A percentile compares a stretch with the other conserved stretches of the same genome.
phyloP scores from a whole-genome alignment of 768 basidiomycete species.

The Leccinum imitatum region DNA sequence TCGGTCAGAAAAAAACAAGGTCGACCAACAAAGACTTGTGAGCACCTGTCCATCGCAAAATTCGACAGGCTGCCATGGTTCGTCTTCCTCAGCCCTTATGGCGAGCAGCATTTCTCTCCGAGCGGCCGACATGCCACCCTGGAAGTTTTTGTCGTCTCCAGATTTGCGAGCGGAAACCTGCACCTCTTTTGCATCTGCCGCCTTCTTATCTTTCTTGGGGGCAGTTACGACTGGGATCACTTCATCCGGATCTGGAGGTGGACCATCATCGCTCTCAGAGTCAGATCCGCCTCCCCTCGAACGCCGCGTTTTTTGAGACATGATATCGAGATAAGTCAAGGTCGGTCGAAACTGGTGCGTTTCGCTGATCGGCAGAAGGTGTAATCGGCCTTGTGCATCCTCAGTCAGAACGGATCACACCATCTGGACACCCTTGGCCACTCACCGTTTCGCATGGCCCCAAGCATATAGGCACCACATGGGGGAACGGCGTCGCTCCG shows the following conservation, averaged over 20 bases:
- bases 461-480: slow-evolving; percentile 70
- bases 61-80: slow-evolving; percentile 67
- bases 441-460: slow-evolving; percentile 70
- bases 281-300: slow-evolving; percentile 49
- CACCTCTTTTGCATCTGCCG: slow-evolving; percentile 68
- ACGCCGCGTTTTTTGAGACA: slow-evolving; percentile 62
- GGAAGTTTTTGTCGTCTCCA: slow-evolving; percentile 58
- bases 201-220: slow-evolving; percentile 58
- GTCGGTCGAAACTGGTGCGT: slow-evolving; percentile 83
- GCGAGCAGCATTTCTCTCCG: slow-evolving; percentile 75
- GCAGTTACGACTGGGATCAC: slow-evolving; percentile 40
- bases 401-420: slow-evolving; percentile 11
- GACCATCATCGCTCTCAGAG: slow-evolving; percentile 76
- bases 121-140: slow-evolving; percentile 66
- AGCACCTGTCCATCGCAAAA: slow-evolving; percentile 67
- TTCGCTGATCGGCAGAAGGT: slow-evolving; percentile 76
- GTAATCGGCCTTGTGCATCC: slow-evolving; percentile 54
- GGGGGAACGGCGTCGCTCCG: slow-evolving; percentile 70
- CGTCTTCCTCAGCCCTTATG: slow-evolving; percentile 78
- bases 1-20: slow-evolving; percentile 12
- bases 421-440: not conserved
- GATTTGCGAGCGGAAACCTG: slow-evolving; percentile 72
- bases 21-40: not conserved
- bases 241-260: slow-evolving; percentile 80
- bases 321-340: slow-evolving; percentile 74